Conservation (phyloP, 371 early-diverging fungal genomes). For the Mucor irregularis region DNA sequence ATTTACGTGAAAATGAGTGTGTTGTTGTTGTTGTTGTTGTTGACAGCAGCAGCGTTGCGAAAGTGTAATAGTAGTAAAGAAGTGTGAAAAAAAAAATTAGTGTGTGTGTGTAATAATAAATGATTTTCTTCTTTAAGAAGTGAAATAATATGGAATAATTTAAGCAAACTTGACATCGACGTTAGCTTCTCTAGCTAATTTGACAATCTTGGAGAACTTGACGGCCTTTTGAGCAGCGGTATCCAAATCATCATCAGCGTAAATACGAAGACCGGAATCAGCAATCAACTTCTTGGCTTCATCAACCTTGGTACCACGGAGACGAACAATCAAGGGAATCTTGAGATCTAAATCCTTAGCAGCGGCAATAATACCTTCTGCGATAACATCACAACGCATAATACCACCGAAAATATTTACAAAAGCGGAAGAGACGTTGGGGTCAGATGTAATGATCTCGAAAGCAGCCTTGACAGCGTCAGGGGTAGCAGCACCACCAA, state of each 20-base stretch:
- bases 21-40: too few relatives aligned
- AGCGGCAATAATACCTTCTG: constrained; percentile 96
- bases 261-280: constrained; percentile 90
- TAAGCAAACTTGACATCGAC: constrained; percentile 64
- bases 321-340: constrained; percentile 95
- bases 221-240: constrained; percentile 95
- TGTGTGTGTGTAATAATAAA: too few relatives aligned
- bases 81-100: too few relatives aligned
- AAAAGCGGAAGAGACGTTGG: constrained; percentile 91
- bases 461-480: constrained; percentile 98
- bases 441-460: constrained; percentile 96
- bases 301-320: constrained; percentile 81
- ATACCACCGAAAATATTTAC: constrained; percentile 99
- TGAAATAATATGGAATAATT: background rate
- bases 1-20: too few relatives aligned
- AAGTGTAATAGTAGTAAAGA: too few relatives aligned
- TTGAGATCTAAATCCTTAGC: constrained; percentile 86
- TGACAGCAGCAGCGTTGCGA: too few relatives aligned
- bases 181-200: constrained; percentile 69
- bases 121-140: too few relatives aligned
- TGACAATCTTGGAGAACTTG: constrained; percentile 85
- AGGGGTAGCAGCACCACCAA: constrained; percentile 95
- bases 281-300: constrained; percentile 67
- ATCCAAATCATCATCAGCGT: constrained; percentile 93
- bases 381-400: constrained; percentile 98